Conservation (phyloP, 306 rosid genomes). For the Vicia villosa region DNA sequence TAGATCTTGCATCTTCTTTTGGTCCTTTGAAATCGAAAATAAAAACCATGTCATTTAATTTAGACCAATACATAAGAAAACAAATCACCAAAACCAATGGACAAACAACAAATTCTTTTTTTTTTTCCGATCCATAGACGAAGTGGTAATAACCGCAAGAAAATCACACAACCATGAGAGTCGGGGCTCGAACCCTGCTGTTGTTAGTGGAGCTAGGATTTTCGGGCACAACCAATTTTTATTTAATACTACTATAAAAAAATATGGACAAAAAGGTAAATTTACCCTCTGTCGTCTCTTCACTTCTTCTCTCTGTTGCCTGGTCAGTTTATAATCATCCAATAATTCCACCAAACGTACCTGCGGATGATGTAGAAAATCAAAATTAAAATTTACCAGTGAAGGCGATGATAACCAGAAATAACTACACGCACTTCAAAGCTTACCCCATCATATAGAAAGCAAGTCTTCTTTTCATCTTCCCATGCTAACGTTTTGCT, state of each 20-base stretch:
- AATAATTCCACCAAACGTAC: conserved; percentile 77
- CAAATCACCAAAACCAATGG: background rate
- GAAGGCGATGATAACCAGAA: conserved; percentile 20
- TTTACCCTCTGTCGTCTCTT: conserved; percentile 77
- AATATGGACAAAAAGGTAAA: conserved; percentile 3
- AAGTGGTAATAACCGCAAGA: too few species aligned
- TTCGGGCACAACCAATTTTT: too few species aligned
- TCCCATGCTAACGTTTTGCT: conserved; percentile 82
- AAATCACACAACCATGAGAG: too few species aligned
- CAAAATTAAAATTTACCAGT: conserved; percentile 13
- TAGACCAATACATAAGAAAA: background rate
- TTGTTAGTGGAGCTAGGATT: too few species aligned
- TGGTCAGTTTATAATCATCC: conserved; percentile 87
- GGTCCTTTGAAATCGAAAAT: conserved; percentile 62
- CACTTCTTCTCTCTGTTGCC: conserved; percentile 85
- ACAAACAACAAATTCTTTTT: conserved; percentile 8
- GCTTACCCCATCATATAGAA: conserved; percentile 95
- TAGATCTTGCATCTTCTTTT: conserved; percentile 92
- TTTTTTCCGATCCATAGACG: too few species aligned
- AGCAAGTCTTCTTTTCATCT: conserved; percentile 64
- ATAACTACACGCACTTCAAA: conserved; percentile 3
- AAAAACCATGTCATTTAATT: background rate
- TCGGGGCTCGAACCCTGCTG: too few species aligned
- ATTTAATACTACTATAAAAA: background rate
- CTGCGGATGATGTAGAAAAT: conserved; percentile 43